Conservation (phyloP, 228 moss, liverwort and hornwort species). For the Sphagnum fallax region DNA sequence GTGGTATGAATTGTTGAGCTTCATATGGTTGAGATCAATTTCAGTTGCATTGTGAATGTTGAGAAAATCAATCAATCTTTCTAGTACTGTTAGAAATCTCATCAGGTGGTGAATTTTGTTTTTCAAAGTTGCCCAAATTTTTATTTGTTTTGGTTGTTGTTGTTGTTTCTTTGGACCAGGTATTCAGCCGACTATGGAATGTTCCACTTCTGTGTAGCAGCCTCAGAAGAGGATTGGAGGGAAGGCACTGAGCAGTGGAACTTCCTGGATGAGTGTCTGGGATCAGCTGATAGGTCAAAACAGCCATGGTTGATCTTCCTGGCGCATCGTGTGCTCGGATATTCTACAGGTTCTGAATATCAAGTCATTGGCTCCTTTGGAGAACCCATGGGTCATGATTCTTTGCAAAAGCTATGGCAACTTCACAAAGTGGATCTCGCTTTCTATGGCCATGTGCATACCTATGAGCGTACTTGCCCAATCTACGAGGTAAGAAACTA, state of each 20-base stretch:
- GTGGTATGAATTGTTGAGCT: slow-evolving; percentile 23
- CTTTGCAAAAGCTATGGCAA: slow-evolving; percentile 69
- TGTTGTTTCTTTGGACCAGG: slow-evolving; percentile 15
- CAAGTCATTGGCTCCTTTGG: slow-evolving; percentile 41
- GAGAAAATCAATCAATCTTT: background rate
- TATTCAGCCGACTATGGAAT: slow-evolving; percentile 62
- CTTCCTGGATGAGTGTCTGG: slow-evolving; percentile 68
- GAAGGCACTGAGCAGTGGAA: slow-evolving; percentile 56
- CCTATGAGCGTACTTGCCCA: slow-evolving; percentile 69
- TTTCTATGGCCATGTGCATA: slow-evolving; percentile 67
- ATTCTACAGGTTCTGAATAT: slow-evolving; percentile 51
- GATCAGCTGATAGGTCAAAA: slow-evolving; percentile 53
- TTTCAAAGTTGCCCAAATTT: background rate
- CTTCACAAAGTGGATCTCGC: slow-evolving; percentile 75
- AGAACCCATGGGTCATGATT: slow-evolving; percentile 56
- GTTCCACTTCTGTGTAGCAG: slow-evolving; percentile 71
- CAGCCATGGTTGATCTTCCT: slow-evolving; percentile 83
- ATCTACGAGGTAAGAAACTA: slow-evolving; percentile 43
- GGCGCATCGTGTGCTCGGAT: slow-evolving; percentile 66
- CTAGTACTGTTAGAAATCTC: background rate
- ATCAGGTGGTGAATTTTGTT: background rate
- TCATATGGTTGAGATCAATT: background rate
- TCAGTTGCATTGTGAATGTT: background rate
- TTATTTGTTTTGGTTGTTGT: background rate
- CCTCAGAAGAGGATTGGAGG: slow-evolving; percentile 68